phyloP scores from a whole-genome alignment of 148 eudicot genomes.

The Spergularia bocconei region DNA sequence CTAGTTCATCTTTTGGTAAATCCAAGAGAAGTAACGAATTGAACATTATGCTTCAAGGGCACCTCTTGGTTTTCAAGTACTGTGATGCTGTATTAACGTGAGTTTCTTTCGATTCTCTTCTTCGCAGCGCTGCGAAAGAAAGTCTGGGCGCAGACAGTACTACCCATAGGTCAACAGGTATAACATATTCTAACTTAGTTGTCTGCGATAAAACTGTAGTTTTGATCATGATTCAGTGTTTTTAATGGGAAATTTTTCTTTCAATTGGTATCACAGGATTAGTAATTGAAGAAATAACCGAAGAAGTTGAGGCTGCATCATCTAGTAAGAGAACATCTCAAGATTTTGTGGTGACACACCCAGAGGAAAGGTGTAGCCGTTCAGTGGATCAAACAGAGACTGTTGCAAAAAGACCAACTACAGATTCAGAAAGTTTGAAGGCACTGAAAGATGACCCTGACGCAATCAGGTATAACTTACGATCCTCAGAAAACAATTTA shows the following conservation, averaged over 20 bases:
- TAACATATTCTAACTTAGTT: background rate
- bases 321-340: conserved; percentile 33
- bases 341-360: conserved; percentile 31
- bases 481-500: background rate
- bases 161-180: conserved; percentile 56
- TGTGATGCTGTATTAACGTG: conserved; percentile 14
- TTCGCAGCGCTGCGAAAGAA: conserved; percentile 60
- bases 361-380: conserved; percentile 38
- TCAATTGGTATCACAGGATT: conserved; percentile 44
- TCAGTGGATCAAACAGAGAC: conserved; percentile 31
- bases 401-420: conserved; percentile 32
- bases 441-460: conserved; percentile 82
- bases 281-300: conserved; percentile 89
- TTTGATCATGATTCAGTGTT: conserved; percentile 14
- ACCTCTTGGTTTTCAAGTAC: background rate
- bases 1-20: background rate
- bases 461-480: conserved; percentile 49
- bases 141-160: conserved; percentile 42
- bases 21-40: background rate
- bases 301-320: conserved; percentile 45
- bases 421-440: conserved; percentile 47
- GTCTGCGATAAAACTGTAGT: conserved; percentile 1
- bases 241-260: conserved; percentile 1
- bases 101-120: background rate
- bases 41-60: background rate